Conservation (phyloP, 1,139 yeast genomes). For the Hemisphaericaspora xylofermentans region DNA sequence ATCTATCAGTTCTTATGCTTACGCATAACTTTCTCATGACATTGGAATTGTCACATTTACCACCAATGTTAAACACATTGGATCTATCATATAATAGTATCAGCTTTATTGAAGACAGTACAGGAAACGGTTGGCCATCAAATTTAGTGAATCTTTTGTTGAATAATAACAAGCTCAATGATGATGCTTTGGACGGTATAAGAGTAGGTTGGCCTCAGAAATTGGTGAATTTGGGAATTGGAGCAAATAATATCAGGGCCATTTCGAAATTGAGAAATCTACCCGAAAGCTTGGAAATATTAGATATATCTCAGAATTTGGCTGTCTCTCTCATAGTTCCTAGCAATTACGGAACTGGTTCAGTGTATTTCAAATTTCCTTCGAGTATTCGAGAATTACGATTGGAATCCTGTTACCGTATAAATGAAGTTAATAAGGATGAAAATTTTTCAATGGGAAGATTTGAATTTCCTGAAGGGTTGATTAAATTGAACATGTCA, state of each 20-base stretch:
- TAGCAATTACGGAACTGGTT: constrained; percentile 1
- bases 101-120: constrained; percentile 8
- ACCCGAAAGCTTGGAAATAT: constrained; percentile 22
- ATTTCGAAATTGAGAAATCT: constrained; percentile 19
- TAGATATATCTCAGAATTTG: constrained; percentile 21
- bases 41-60: constrained; percentile 25
- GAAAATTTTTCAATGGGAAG: not conserved
- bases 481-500: constrained; percentile 22
- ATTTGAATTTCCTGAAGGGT: constrained; percentile 23
- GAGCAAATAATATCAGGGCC: constrained; percentile 24
- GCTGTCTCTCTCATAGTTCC: constrained; percentile 9
- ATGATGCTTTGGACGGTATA: constrained; percentile 15
- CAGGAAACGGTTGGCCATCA: constrained; percentile 28
- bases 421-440: not conserved
- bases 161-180: constrained; percentile 23
- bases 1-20: constrained; percentile 33
- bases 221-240: constrained; percentile 24
- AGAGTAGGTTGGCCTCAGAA: constrained; percentile 26
- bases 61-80: constrained; percentile 26
- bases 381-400: constrained; percentile 21
- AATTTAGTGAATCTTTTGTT: constrained; percentile 26
- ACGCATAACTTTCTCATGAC: constrained; percentile 28
- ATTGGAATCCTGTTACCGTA: constrained; percentile 12
- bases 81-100: constrained; percentile 29
- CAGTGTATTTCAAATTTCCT: constrained; percentile 22